These are phyloP conservation scores for Pyrus communis DNA, from an alignment of 306 rosid species.

Conservation along the genomic window DNA sequence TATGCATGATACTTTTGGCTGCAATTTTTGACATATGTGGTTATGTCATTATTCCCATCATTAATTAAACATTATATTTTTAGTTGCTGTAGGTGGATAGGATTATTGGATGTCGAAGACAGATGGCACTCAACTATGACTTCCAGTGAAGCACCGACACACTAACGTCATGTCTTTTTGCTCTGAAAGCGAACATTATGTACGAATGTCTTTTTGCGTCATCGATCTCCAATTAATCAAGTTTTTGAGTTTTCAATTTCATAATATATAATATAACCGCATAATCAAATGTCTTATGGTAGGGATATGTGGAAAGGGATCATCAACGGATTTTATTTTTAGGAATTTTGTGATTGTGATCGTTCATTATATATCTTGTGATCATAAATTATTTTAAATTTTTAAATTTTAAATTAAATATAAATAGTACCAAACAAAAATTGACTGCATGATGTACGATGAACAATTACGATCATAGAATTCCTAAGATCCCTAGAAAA, in stretches of 20 bases:
- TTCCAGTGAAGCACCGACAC: constrained; percentile 18
- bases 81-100: neutral
- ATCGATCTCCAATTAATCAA: neutral
- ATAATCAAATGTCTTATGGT: neutral
- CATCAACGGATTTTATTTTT: accelerated
- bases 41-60: neutral
- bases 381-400: too few relatives aligned
- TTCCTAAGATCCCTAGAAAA: too few relatives aligned
- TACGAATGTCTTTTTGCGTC: neutral
- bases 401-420: too few relatives aligned
- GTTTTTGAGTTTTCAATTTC: neutral
- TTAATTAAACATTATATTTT: neutral
- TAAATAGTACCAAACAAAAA: too few relatives aligned
- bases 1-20: neutral
- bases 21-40: too few relatives aligned
- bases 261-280: too few relatives aligned
- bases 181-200: neutral
- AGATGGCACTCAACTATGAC: neutral
- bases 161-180: constrained; percentile 2
- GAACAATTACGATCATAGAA: too few relatives aligned
- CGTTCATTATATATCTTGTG: too few relatives aligned
- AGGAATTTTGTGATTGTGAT: too few relatives aligned
- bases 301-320: neutral
- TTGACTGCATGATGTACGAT: too few relatives aligned
- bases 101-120: neutral